Percentiles rank a stretch among this genome's conserved stretches.
Evolutionary conservation across 805 yeast genomes (phyloP).

Genomic region (Saturnispora kantuleensis): DNA sequence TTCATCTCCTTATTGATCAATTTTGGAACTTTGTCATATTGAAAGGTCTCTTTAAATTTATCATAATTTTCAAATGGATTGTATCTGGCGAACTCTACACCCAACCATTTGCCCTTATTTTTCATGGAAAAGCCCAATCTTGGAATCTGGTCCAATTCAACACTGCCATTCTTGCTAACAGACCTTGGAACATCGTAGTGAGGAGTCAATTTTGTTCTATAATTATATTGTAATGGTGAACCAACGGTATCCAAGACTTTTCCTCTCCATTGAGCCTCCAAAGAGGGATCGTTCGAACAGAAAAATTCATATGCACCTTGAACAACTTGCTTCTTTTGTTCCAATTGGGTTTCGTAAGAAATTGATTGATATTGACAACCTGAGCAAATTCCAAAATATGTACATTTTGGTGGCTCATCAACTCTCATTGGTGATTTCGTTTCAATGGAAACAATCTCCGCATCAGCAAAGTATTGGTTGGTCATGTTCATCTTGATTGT

Average conservation of each 20-base stretch:
- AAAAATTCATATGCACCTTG: constrained; percentile 72
- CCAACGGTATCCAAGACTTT: constrained; percentile 35
- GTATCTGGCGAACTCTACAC: constrained; percentile 11
- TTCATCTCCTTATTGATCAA: background rate
- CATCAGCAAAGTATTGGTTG: constrained; percentile 62
- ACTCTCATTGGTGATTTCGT: constrained; percentile 38
- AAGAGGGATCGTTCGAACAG: constrained; percentile 25
- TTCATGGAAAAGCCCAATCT: constrained; percentile 83
- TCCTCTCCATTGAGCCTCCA: constrained; percentile 15
- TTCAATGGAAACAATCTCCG: constrained; percentile 44
- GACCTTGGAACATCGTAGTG: constrained; percentile 48
- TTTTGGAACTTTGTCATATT: constrained; percentile 7
- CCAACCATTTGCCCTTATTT: constrained; percentile 57
- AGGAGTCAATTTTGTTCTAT: constrained; percentile 92
- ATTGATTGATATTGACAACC: constrained; percentile 91
- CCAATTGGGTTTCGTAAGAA: constrained; percentile 62
- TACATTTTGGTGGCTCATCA: constrained; percentile 41
- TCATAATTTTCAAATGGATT: constrained; percentile 4
- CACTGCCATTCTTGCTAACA: constrained; percentile 9
- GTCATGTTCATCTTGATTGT: constrained; percentile 65
- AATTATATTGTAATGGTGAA: constrained; percentile 70
- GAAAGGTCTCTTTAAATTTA: background rate
- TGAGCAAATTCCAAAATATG: constrained; percentile 85
- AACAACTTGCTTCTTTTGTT: constrained; percentile 64
- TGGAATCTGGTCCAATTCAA: constrained; percentile 32